Percentiles rank a stretch among this genome's conserved stretches.
phyloP scores from a whole-genome alignment of 2,329 filamentous ascomycete species.

The Penicillium brevicompactum region DNA sequence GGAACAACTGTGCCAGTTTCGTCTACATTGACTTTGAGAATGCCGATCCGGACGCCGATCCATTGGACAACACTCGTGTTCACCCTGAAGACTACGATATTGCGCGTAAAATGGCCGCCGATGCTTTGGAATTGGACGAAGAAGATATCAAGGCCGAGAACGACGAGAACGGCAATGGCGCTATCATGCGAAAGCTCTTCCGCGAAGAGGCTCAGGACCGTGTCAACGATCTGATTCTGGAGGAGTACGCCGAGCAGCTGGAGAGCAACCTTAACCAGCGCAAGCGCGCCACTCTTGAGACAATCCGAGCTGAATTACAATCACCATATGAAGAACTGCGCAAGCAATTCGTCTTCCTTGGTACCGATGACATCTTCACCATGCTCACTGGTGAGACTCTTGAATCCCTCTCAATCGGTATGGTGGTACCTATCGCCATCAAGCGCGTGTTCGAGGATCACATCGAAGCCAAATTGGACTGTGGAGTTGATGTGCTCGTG shows the following conservation, averaged over 20 bases:
- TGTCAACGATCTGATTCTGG: constrained; percentile 92
- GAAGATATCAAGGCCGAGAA: constrained; percentile 96
- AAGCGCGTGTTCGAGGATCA: constrained; percentile 89
- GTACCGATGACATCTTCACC: constrained; percentile 81
- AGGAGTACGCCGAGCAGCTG: constrained; percentile 95
- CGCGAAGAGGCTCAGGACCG: constrained; percentile 91
- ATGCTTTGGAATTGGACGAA: constrained; percentile 93
- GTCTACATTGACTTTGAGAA: constrained; percentile 85
- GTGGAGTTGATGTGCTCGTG: constrained; percentile 86
- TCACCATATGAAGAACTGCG: constrained; percentile 93
- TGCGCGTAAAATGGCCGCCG: constrained; percentile 96
- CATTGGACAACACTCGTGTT: constrained; percentile 93
- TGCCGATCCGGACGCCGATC: constrained; percentile 81
- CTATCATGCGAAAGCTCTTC: constrained; percentile 92
- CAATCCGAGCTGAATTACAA: constrained; percentile 90
- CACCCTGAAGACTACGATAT: constrained; percentile 99
- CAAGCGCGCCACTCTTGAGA: constrained; percentile 94
- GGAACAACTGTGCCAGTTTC: constrained; percentile 97
- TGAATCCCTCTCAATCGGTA: constrained; percentile 79
- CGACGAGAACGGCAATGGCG: constrained; percentile 84
- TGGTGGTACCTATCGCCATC: constrained; percentile 89
- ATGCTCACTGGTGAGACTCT: constrained; percentile 95
- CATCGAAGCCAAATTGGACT: constrained; percentile 90
- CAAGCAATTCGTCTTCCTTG: constrained; percentile 71
- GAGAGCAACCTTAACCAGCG: constrained; percentile 90